phyloP scores from a whole-genome alignment of 2,329 filamentous ascomycete genomes.

The Epichloe sibirici region DNA sequence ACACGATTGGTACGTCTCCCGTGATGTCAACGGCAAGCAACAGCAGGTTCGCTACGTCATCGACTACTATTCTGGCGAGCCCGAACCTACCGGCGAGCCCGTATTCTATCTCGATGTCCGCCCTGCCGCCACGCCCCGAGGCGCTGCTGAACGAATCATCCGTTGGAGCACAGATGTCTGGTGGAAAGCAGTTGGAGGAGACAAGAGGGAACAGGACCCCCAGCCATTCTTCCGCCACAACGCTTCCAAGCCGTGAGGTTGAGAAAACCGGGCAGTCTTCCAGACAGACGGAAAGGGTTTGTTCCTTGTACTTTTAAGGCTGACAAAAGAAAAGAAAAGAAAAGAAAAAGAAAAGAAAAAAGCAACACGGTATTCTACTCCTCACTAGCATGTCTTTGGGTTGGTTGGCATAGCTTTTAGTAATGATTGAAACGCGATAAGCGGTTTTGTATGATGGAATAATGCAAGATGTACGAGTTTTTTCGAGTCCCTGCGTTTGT shows the following conservation, averaged over 20 bases:
- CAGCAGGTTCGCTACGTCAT: conserved; percentile 89
- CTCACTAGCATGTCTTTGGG: conserved; percentile 5
- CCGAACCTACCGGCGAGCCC: conserved; percentile 75
- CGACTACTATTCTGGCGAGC: conserved; percentile 82
- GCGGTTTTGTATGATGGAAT: conserved; percentile 1
- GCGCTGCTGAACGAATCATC: conserved; percentile 69
- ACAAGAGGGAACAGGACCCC: conserved; percentile 38
- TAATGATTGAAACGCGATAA: conserved; percentile 9
- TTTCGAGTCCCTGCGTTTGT: not conserved
- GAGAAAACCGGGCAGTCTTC: not conserved
- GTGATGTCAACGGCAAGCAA: conserved; percentile 52
- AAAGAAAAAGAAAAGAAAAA: not conserved
- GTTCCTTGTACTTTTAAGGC: not conserved
- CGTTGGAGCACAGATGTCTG: conserved; percentile 89
- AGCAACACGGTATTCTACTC: not conserved
- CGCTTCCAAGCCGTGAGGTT: conserved; percentile 10
- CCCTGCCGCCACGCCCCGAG: conserved; percentile 71
- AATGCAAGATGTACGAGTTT: not conserved
- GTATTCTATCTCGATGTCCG: conserved; percentile 94
- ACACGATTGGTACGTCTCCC: conserved; percentile 90
- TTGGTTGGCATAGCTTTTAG: conserved; percentile 7
- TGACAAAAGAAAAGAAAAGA: not conserved
- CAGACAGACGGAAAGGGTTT: not conserved
- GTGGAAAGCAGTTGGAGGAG: conserved; percentile 75
- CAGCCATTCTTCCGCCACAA: conserved; percentile 21